phyloP scores from a whole-genome alignment of 2,329 filamentous ascomycete genomes.

The Rutstroemia sp. region DNA sequence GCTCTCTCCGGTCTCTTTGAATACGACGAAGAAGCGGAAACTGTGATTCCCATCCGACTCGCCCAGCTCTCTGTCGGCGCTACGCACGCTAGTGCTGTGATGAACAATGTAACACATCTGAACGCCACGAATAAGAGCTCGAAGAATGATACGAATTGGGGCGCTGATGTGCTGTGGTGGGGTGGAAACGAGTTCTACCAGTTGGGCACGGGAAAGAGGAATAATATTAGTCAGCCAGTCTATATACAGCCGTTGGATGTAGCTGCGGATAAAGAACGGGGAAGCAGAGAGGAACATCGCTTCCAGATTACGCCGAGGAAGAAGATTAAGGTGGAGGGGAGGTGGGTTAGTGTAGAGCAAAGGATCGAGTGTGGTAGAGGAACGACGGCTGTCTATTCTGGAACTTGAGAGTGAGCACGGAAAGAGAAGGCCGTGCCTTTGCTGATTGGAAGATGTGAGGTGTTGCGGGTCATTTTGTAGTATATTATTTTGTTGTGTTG shows the following conservation, averaged over 20 bases:
- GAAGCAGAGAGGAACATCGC: conserved; percentile 60
- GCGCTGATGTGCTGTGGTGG: conserved; percentile 86
- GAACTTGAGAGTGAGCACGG: conserved; percentile 21
- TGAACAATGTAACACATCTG: conserved; percentile 72
- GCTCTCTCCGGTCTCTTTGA: conserved; percentile 76
- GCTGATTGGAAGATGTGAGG: neutral
- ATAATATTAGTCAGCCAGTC: conserved; percentile 65
- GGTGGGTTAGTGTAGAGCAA: conserved; percentile 74
- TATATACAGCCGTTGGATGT: conserved; percentile 74
- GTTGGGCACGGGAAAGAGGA: conserved; percentile 83
- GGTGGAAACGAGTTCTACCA: conserved; percentile 93
- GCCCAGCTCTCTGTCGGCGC: conserved; percentile 65
- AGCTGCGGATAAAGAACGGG: conserved; percentile 51
- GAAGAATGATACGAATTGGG: conserved; percentile 75
- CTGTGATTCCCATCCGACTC: conserved; percentile 69
- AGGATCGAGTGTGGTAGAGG: conserved; percentile 78
- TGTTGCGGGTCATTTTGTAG: neutral
- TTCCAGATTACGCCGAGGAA: conserved; percentile 75
- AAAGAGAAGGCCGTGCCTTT: neutral
- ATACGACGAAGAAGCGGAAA: conserved; percentile 68
- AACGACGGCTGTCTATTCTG: conserved; percentile 78
- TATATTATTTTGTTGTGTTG: neutral
- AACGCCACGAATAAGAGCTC: conserved; percentile 35
- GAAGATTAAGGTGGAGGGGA: conserved; percentile 60
- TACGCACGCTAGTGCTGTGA: conserved; percentile 73